Evolutionary conservation across 2,329 filamentous ascomycete species (phyloP).

Genomic region (Aureobasidium melanogenum): DNA sequence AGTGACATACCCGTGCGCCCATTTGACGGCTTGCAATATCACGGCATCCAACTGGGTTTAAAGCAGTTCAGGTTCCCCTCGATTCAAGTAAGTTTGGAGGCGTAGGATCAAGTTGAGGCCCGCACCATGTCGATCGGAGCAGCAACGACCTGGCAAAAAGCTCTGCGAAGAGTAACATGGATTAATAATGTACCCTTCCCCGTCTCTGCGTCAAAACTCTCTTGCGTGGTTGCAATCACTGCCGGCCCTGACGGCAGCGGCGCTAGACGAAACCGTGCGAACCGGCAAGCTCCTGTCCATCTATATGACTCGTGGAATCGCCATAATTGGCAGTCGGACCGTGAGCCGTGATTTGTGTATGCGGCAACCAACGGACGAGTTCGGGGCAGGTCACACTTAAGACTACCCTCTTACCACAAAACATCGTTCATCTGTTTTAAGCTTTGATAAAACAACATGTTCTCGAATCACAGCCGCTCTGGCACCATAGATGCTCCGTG

Average conservation of each 20-base stretch:
- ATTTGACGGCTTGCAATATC: conserved; percentile 2
- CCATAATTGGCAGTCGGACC: background rate
- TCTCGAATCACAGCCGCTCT: background rate
- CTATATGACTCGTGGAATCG: conserved; percentile 6
- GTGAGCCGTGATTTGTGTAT: background rate
- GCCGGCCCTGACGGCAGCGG: background rate
- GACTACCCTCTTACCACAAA: background rate
- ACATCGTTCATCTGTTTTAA: background rate
- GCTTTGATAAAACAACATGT: background rate
- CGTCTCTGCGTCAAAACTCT: background rate
- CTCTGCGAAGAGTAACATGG: background rate
- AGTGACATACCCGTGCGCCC: conserved; percentile 1
- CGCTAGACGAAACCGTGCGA: background rate
- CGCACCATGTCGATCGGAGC: conserved; percentile 5
- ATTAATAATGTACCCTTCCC: background rate
- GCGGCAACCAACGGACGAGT: background rate
- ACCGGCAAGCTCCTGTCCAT: background rate
- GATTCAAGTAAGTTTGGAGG: conserved; percentile 1
- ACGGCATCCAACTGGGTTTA: conserved; percentile 5
- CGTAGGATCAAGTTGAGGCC: conserved; percentile 2
- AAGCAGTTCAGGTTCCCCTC: conserved; percentile 7
- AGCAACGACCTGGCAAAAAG: background rate
- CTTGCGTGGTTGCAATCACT: background rate
- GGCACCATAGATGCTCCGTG: background rate
- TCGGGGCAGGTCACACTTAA: background rate